These are phyloP conservation scores for Chalciporus sp. DNA, from an alignment of 1,284 basidiomycete genomes.

Conservation along the genomic window DNA sequence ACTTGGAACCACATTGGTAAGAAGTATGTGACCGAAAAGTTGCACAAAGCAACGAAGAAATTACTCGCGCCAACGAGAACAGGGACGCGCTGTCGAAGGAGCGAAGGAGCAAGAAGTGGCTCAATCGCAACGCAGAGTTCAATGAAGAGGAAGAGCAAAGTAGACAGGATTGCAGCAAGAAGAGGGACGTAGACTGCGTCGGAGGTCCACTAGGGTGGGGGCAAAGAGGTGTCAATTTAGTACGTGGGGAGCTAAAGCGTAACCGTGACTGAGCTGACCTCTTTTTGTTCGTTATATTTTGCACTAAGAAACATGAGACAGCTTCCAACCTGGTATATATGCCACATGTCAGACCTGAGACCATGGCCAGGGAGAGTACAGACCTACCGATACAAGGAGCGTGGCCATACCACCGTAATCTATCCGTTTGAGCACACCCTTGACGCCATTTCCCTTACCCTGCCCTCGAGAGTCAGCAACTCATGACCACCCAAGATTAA, in stretches of 20 bases:
- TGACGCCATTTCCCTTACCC: conserved; percentile 13
- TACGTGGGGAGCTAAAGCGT: neutral
- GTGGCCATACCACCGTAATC: conserved; percentile 18
- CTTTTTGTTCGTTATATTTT: conserved; percentile 19
- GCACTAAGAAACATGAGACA: conserved; percentile 18
- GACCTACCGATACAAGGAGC: conserved; percentile 12
- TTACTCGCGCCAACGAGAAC: conserved; percentile 18
- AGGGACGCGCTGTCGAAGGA: conserved; percentile 15
- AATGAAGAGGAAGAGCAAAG: conserved; percentile 9
- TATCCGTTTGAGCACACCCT: conserved; percentile 16
- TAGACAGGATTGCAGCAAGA: conserved; percentile 9
- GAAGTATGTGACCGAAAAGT: conserved; percentile 19
- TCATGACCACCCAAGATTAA: neutral
- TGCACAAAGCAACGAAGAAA: conserved; percentile 15
- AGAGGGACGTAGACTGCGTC: conserved; percentile 10
- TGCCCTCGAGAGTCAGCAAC: neutral
- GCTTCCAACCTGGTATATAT: conserved; percentile 13
- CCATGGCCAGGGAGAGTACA: neutral
- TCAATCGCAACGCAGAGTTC: conserved; percentile 13
- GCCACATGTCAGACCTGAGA: neutral
- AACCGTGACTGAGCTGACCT: neutral
- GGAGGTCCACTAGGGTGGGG: conserved; percentile 11
- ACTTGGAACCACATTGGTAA: conserved; percentile 24
- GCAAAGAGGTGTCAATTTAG: neutral
- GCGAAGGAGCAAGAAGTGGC: conserved; percentile 11